phyloP scores from a whole-genome alignment of 495 filamentous ascomycete genomes.

The Chaetomium tenue region DNA sequence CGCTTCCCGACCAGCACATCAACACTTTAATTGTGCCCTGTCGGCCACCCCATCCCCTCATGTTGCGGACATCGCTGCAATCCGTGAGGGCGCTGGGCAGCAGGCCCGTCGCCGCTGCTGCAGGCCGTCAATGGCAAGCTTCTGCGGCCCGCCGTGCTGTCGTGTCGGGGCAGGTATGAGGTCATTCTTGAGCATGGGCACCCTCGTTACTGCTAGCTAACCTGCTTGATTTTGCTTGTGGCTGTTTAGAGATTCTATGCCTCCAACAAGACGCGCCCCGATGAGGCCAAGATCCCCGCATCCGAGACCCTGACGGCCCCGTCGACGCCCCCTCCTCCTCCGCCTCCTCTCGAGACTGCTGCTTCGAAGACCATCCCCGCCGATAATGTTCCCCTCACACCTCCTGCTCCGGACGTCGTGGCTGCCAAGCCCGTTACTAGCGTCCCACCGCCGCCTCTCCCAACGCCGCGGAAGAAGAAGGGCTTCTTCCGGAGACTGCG shows the following conservation, averaged over 20 bases:
- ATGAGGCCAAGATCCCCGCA: conserved; percentile 57
- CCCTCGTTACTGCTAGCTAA: not conserved
- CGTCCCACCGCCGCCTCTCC: conserved; percentile 45
- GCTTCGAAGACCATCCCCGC: conserved; percentile 56
- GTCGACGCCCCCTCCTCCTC: no score
- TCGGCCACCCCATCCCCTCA: conserved; percentile 55
- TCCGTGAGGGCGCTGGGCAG: conserved; percentile 54
- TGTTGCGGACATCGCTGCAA: conserved; percentile 67
- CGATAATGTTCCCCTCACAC: conserved; percentile 60
- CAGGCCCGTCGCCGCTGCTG: conserved; percentile 48
- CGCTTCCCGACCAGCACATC: conserved; percentile 39
- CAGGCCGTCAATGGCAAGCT: conserved; percentile 57
- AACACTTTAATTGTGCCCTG: conserved; percentile 39
- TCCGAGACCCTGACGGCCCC: conserved; percentile 55
- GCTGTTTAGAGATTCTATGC: conserved; percentile 55
- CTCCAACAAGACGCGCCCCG: conserved; percentile 53
- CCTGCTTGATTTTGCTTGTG: not conserved
- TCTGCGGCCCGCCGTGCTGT: conserved; percentile 36
- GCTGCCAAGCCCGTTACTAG: conserved; percentile 42
- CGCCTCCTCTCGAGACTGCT: conserved; percentile 37
- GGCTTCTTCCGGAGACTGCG: conserved; percentile 68
- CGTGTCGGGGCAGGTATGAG: conserved; percentile 36
- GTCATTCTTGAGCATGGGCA: conserved; percentile 13
- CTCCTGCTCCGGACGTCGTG: conserved; percentile 37
- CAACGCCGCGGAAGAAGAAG: conserved; percentile 60